phyloP scores from a whole-genome alignment of 2,329 filamentous ascomycete genomes.

The Penicillium freii region DNA sequence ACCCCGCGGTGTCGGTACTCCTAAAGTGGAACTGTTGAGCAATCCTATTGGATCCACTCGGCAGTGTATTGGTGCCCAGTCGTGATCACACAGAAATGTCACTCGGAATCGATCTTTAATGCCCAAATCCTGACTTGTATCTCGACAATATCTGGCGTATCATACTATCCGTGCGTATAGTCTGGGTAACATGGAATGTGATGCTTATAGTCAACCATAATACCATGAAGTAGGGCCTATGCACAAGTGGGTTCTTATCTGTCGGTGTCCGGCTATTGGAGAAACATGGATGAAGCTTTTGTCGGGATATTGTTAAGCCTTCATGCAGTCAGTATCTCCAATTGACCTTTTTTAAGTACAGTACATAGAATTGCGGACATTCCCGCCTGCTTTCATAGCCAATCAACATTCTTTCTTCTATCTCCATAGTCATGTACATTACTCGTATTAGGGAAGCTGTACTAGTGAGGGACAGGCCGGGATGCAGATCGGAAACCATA shows the following conservation, averaged over 20 bases:
- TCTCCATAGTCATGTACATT: background rate
- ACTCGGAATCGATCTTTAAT: background rate
- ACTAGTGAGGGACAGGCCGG: background rate
- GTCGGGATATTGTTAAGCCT: background rate
- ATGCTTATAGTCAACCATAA: no score
- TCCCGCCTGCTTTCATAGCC: background rate
- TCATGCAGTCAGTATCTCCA: background rate
- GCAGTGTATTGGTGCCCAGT: background rate
- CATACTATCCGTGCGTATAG: background rate
- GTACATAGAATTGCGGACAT: background rate
- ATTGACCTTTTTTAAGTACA: background rate
- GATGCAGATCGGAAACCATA: background rate
- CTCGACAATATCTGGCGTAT: background rate
- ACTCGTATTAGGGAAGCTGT: background rate
- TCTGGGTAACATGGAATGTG: background rate
- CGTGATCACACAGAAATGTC: background rate
- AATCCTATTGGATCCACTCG: slow-evolving; percentile 1
- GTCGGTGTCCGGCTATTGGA: background rate
- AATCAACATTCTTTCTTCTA: background rate
- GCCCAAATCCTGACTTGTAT: background rate
- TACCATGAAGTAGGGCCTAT: background rate
- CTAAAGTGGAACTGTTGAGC: background rate
- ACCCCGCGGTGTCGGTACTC: slow-evolving; percentile 1
- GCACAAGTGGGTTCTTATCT: background rate
- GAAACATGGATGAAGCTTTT: background rate